phyloP scores from a whole-genome alignment of 2,329 filamentous ascomycete genomes.

The Myriosclerotinia duriaeana region DNA sequence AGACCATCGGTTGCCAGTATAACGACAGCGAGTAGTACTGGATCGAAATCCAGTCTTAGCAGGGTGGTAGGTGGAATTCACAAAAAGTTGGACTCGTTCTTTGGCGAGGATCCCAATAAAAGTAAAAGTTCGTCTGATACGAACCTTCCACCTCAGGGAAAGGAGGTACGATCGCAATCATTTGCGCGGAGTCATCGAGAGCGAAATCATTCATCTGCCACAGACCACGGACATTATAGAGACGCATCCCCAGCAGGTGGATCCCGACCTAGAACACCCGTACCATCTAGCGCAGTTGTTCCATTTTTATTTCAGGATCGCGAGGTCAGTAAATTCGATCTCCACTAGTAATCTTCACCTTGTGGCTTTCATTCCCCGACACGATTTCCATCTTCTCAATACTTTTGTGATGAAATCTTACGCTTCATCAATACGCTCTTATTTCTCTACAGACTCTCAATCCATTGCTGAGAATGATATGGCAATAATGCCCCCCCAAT shows the following conservation, averaged over 20 bases:
- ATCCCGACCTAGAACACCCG: slow-evolving; percentile 78
- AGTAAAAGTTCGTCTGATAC: slow-evolving; percentile 72
- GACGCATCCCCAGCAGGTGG: slow-evolving; percentile 66
- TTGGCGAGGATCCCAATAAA: slow-evolving; percentile 79
- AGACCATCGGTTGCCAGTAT: slow-evolving; percentile 87
- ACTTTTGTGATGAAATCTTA: slow-evolving; percentile 22
- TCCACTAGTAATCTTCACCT: slow-evolving; percentile 19
- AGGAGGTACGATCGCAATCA: slow-evolving; percentile 63
- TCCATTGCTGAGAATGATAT: slow-evolving; percentile 19
- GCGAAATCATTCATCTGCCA: slow-evolving; percentile 77
- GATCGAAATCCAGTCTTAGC: slow-evolving; percentile 71
- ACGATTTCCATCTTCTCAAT: slow-evolving; percentile 4
- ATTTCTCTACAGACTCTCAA: slow-evolving; percentile 21
- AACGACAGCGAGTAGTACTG: slow-evolving; percentile 80
- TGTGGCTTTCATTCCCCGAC: slow-evolving; percentile 7
- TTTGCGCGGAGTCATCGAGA: slow-evolving; percentile 62
- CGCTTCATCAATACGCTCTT: slow-evolving; percentile 21
- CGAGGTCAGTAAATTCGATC: slow-evolving; percentile 54
- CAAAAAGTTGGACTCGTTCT: slow-evolving; percentile 87
- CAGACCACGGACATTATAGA: slow-evolving; percentile 56
- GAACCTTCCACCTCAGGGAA: slow-evolving; percentile 55
- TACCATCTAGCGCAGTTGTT: slow-evolving; percentile 88
- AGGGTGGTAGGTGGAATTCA: slow-evolving; percentile 59
- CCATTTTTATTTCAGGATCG: slow-evolving; percentile 95
- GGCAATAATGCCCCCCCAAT: slow-evolving; percentile 20